Percentiles rank a stretch among this genome's conserved stretches.
phyloP scores from a whole-genome alignment of 108 stramenopile species.

The Cyclotella baltica region DNA sequence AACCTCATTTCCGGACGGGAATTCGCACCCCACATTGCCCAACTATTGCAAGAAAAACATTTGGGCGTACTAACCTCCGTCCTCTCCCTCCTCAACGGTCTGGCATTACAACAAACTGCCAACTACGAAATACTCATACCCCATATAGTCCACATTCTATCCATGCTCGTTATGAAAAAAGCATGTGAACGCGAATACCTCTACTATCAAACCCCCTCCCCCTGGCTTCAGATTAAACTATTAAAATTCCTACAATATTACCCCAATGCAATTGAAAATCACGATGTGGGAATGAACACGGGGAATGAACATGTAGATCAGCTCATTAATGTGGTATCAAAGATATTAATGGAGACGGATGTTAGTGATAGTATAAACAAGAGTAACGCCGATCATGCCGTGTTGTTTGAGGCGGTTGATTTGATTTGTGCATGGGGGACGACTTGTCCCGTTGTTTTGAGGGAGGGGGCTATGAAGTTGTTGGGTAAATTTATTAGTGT shows the following conservation, averaged over 20 bases:
- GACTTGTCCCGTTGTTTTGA: conserved; percentile 69
- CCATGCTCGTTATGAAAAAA: conserved; percentile 88
- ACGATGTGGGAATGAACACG: conserved; percentile 52
- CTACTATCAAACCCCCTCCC: conserved; percentile 95
- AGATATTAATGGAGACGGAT: conserved; percentile 90
- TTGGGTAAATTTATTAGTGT: conserved; percentile 96
- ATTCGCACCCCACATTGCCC: conserved; percentile 85
- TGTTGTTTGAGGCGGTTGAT: conserved; percentile 97
- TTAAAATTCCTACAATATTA: conserved; percentile 95
- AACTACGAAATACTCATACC: conserved; percentile 92
- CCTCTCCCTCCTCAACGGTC: conserved; percentile 88
- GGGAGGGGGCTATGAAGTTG: conserved; percentile 90
- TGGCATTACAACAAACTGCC: conserved; percentile 76
- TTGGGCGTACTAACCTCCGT: conserved; percentile 91
- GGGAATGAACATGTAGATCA: conserved; percentile 76
- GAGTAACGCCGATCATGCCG: conserved; percentile 96
- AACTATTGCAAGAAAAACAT: conserved; percentile 91
- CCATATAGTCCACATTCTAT: conserved; percentile 90
- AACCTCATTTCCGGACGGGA: conserved; percentile 85
- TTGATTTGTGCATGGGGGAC: conserved; percentile 92
- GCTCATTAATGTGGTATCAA: conserved; percentile 85
- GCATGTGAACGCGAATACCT: conserved; percentile 90
- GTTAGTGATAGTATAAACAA: conserved; percentile 97
- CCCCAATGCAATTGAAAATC: conserved; percentile 69
- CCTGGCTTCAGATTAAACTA: conserved; percentile 96